phyloP scores from a whole-genome alignment of 2,329 filamentous ascomycete species.

The Bisporella sp. region DNA sequence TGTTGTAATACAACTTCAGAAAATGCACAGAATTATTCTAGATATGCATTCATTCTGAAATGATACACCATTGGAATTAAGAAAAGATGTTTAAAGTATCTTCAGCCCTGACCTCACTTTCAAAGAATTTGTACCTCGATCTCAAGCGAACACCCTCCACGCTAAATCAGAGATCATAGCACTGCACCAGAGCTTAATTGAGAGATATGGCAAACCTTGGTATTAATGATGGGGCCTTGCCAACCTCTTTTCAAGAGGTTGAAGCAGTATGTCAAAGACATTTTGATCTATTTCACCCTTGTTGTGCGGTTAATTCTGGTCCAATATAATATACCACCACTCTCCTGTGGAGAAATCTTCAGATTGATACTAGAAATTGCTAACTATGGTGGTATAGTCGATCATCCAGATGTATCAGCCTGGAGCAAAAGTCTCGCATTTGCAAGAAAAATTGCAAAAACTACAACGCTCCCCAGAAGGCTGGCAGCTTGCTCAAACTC shows the following conservation, averaged over 20 bases:
- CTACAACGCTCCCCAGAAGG: constrained; percentile 75
- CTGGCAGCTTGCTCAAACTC: constrained; percentile 76
- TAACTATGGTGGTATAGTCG: constrained; percentile 25
- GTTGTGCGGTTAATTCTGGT: neutral
- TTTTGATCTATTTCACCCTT: neutral
- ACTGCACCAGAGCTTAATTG: too few species aligned
- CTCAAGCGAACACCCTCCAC: too few species aligned
- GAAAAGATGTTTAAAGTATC: too few species aligned
- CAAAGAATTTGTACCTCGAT: too few species aligned
- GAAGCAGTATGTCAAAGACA: constrained; percentile 19
- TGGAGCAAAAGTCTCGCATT: constrained; percentile 36
- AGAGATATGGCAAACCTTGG: constrained; percentile 2
- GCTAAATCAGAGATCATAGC: too few species aligned
- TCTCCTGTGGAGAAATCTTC: neutral
- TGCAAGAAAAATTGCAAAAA: constrained; percentile 69
- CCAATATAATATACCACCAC: too few species aligned
- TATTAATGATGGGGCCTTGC: constrained; percentile 9
- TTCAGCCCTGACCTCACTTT: too few species aligned
- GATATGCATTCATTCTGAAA: too few species aligned
- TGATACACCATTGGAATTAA: too few species aligned
- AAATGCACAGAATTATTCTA: too few species aligned
- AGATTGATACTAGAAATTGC: neutral
- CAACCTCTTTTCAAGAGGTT: constrained; percentile 25
- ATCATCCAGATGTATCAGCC: constrained; percentile 45
- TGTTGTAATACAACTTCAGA: too few species aligned